A percentile compares a stretch with the other conserved stretches of the same genome.
Evolutionary conservation across 2,329 filamentous ascomycete species (phyloP).

Genomic region (Bipolaris gigantea): DNA sequence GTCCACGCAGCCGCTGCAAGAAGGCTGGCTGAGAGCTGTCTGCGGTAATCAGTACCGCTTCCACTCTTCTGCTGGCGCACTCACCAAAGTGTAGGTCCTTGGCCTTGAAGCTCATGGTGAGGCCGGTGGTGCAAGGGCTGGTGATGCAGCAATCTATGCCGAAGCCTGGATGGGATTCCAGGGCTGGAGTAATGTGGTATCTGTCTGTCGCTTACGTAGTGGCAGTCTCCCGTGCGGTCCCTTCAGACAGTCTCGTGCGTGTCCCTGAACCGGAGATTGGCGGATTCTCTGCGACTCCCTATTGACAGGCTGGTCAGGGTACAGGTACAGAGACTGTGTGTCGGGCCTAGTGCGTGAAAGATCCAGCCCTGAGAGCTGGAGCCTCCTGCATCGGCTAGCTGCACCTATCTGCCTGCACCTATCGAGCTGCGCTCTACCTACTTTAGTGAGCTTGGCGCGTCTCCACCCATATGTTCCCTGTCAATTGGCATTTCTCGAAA

Average conservation of each 20-base stretch:
- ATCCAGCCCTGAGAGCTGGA: neutral
- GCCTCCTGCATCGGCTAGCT: conserved; percentile 10
- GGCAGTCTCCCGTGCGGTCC: conserved; percentile 16
- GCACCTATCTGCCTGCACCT: conserved; percentile 4
- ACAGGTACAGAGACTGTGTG: neutral
- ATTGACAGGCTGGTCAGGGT: neutral
- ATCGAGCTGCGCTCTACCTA: conserved; percentile 11
- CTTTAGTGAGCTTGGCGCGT: conserved; percentile 14
- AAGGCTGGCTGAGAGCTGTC: conserved; percentile 55
- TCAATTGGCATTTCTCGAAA: conserved; percentile 20
- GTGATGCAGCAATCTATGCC: neutral
- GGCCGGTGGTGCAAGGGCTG: conserved; percentile 5
- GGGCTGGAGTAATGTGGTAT: neutral
- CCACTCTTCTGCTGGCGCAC: neutral
- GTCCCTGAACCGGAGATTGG: neutral
- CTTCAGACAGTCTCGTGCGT: conserved; percentile 1
- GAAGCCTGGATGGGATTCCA: conserved; percentile 8
- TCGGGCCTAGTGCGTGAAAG: neutral
- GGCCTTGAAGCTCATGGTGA: conserved; percentile 60
- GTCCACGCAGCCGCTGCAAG: conserved; percentile 54
- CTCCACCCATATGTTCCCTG: conserved; percentile 17
- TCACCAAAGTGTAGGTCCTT: conserved; percentile 70
- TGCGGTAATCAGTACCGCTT: conserved; percentile 47
- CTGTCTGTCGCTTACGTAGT: conserved; percentile 11
- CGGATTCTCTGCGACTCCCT: neutral